Percentiles rank a stretch among this genome's conserved stretches.
Conservation (phyloP, 2,329 filamentous ascomycete species). For the Botrytis deweyae region DNA sequence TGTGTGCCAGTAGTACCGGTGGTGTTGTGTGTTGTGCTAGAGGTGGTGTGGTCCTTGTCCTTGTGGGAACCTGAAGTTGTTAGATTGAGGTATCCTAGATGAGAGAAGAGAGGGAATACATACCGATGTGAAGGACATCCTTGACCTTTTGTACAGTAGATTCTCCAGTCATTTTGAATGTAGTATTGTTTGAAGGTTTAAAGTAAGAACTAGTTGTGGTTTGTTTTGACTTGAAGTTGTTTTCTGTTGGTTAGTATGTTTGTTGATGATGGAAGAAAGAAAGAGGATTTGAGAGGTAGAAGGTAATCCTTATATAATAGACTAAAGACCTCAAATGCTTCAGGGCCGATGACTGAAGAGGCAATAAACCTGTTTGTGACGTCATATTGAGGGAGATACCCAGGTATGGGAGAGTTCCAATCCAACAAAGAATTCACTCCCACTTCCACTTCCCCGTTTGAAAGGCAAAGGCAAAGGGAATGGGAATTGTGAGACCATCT, state of each 20-base stretch:
- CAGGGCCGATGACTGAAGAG: background rate
- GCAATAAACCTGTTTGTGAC: conserved; percentile 14
- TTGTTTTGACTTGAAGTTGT: background rate
- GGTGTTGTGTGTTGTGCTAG: background rate
- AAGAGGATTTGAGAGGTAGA: background rate
- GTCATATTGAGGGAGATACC: background rate
- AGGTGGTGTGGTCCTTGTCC: background rate
- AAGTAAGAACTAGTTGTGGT: background rate
- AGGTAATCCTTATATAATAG: conserved; percentile 6
- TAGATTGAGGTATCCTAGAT: background rate
- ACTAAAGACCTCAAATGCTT: background rate
- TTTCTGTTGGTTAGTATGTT: background rate
- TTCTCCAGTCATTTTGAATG: conserved; percentile 41
- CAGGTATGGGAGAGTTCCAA: background rate
- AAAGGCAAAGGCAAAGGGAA: background rate
- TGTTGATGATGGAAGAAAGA: conserved; percentile 5
- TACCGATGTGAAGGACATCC: conserved; percentile 41
- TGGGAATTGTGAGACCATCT: background rate
- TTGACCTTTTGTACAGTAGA: conserved; percentile 50
- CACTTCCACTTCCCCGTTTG: background rate
- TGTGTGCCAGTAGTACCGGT: background rate
- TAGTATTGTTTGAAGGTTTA: conserved; percentile 9
- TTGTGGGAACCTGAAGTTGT: background rate
- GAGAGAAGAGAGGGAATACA: background rate
- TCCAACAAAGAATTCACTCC: conserved; percentile 9